Evolutionary conservation across 139 green algal genomes (phyloP).

Genomic region (Tetraselmis striata): DNA sequence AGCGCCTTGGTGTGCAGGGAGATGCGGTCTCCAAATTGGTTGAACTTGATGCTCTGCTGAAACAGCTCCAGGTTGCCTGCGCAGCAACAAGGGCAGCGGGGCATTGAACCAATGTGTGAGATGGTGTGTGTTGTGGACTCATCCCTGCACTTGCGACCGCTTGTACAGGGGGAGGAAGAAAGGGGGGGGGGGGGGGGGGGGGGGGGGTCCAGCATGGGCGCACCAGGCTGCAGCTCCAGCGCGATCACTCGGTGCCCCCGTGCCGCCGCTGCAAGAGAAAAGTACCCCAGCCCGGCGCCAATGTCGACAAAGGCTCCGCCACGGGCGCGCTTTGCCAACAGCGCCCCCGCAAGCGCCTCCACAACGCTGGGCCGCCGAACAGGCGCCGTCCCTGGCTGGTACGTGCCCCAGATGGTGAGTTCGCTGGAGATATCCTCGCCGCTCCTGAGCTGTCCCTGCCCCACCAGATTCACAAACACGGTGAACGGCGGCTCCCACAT

Average conservation of each 20-base stretch:
- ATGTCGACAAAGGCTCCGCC: slow-evolving; percentile 61
- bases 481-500: slow-evolving; percentile 64
- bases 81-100: slow-evolving; percentile 35
- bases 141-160: slow-evolving; percentile 45
- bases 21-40: not conserved
- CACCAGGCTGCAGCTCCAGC: slow-evolving; percentile 64
- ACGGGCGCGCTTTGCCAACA: slow-evolving; percentile 33
- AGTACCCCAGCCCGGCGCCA: slow-evolving; percentile 65
- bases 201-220: no score
- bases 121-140: slow-evolving; percentile 54
- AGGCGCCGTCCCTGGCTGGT: slow-evolving; percentile 53
- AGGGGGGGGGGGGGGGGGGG: no score
- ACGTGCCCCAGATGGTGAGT: slow-evolving; percentile 60
- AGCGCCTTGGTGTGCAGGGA: not conserved
- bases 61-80: not conserved
- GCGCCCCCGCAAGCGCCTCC: slow-evolving; percentile 66
- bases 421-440: slow-evolving; percentile 48
- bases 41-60: not conserved
- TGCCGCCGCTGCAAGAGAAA: slow-evolving; percentile 67
- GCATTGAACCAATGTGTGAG: slow-evolving; percentile 41
- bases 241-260: slow-evolving; percentile 59
- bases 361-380: slow-evolving; percentile 45
- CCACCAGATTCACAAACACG: slow-evolving; percentile 52
- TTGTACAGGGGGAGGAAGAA: not conserved
- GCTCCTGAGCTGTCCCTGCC: slow-evolving; percentile 41